Conservation (phyloP, 352 stramenopile species). For the Globisporangium radiosum region DNA sequence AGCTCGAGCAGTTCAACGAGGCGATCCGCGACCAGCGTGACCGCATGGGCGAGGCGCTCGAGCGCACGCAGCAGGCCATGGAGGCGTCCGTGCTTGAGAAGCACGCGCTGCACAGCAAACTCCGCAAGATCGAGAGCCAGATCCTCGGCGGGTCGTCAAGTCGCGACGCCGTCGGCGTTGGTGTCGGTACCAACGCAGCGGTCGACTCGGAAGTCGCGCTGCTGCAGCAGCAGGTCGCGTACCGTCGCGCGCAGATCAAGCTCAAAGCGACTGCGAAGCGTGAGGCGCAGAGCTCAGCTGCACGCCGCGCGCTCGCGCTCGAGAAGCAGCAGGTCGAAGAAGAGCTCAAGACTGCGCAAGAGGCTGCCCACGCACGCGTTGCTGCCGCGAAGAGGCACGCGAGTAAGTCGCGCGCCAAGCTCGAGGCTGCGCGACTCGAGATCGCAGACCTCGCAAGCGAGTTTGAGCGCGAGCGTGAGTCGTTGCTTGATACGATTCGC, state of each 20-base stretch:
- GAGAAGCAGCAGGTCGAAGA: constrained; percentile 75
- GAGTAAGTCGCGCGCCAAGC: constrained; percentile 55
- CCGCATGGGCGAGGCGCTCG: constrained; percentile 65
- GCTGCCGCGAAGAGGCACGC: constrained; percentile 57
- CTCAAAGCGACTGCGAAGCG: constrained; percentile 70
- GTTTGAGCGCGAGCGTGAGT: constrained; percentile 82
- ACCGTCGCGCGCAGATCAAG: constrained; percentile 70
- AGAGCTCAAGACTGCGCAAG: constrained; percentile 66
- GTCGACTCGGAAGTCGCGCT: constrained; percentile 67
- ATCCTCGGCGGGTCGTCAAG: constrained; percentile 51
- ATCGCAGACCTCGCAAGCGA: constrained; percentile 80
- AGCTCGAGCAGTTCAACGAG: constrained; percentile 61
- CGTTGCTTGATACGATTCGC: constrained; percentile 82
- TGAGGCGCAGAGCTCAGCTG: constrained; percentile 54
- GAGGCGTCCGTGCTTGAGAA: constrained; percentile 29
- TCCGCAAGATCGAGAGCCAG: constrained; percentile 77
- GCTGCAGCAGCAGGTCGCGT: constrained; percentile 80
- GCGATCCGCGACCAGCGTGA: constrained; percentile 63
- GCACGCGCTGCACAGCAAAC: constrained; percentile 31
- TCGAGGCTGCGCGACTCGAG: constrained; percentile 74
- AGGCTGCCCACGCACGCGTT: constrained; percentile 50
- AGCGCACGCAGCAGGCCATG: constrained; percentile 67
- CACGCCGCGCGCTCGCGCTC: constrained; percentile 40
- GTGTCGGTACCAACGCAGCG: background rate
- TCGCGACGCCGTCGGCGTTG: constrained; percentile 7